Evolutionary conservation across 2,329 filamentous ascomycete species (phyloP), one percentile per base, ranked within the genome.

Genomic region (Apiospora aurea): DNA sequence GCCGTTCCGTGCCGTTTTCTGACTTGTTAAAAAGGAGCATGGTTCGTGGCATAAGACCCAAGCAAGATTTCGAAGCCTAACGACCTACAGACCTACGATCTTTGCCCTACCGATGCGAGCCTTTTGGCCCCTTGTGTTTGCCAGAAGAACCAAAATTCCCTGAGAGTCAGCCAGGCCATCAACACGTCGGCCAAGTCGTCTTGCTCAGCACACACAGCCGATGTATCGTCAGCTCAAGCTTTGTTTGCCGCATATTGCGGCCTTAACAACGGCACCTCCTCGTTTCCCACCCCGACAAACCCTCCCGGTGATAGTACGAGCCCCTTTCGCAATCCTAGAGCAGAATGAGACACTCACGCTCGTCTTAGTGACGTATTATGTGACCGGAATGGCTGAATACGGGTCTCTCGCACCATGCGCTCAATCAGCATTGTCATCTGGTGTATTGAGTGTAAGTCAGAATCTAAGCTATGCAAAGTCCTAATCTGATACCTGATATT

Each of bases 241-340:
- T 84, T 89, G 71, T 88, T 87, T 72, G 78, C 81, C 0, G 86
- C 85, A 3, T 89, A 88, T 75, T 90, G 88, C 75, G 82, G 81
- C 29, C 82, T 89, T 76, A 84, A 83, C 64, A 74, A 83, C 16
- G 87, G 87, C 70, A 87, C 85, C 0, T 85, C 85, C 0, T 81
- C 80, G 0, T 88, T 90, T 73, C 85, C 86, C 1, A 74, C 78
- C 4, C 83, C 85, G 1, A 78, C 83, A 0, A 77, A 81, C 41
- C 87, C 87, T 8, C 86, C 87, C 0, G 87, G 88, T 61, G 83
- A 88, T 73, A 87, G 85, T 88, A 75, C 73, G 85, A 83, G 18
- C 29, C 8, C n/a, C 26, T 64, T 29, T 53, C 67, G n/a, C 10
- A 41, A 7, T 14, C 24, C 6, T 4, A 61, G 13, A 38, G 6